Conservation (phyloP, 257 asterid species). For the Misopates orontium region DNA sequence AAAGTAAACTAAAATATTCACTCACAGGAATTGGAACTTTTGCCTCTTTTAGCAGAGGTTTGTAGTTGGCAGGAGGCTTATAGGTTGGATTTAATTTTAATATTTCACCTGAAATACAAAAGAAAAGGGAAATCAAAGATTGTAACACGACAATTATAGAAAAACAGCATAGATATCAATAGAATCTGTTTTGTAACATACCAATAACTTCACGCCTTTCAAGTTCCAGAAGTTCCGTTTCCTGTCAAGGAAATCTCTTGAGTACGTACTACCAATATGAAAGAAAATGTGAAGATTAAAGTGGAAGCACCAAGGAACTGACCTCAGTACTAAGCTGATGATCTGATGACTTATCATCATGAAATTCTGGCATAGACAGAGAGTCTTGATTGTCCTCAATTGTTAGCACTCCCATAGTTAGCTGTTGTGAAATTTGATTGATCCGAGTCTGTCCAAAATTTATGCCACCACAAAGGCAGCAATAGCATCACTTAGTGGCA, state of each 20-base stretch:
- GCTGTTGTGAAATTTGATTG: conserved; percentile 75
- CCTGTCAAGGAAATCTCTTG: conserved; percentile 38
- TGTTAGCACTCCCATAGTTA: conserved; percentile 55
- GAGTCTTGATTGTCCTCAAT: conserved; percentile 42
- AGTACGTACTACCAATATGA: conserved; percentile 32
- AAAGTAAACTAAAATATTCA: conserved; percentile 27
- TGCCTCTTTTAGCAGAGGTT: conserved; percentile 78
- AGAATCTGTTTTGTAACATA: conserved; percentile 35
- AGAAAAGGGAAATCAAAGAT: conserved; percentile 11
- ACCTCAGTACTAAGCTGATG: conserved; percentile 65
- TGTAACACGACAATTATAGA: conserved; percentile 6
- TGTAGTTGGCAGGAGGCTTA: conserved; percentile 80
- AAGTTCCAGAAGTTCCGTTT: conserved; percentile 55
- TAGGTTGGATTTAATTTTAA: conserved; percentile 74
- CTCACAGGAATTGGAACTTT: conserved; percentile 85
- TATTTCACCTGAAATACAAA: conserved; percentile 65
- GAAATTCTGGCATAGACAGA: conserved; percentile 37
- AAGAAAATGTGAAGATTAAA: conserved; percentile 19
- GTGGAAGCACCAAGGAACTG: conserved; percentile 27
- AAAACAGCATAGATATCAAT: conserved; percentile 16
- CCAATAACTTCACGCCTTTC: conserved; percentile 88
- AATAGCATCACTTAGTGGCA: conserved; percentile 71
- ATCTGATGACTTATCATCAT: conserved; percentile 35
- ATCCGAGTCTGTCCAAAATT: conserved; percentile 91
- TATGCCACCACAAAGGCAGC: conserved; percentile 62